These are phyloP conservation scores for Leptodermis oblonga DNA, from an alignment of 257 asterid species.

Conservation along the genomic window DNA sequence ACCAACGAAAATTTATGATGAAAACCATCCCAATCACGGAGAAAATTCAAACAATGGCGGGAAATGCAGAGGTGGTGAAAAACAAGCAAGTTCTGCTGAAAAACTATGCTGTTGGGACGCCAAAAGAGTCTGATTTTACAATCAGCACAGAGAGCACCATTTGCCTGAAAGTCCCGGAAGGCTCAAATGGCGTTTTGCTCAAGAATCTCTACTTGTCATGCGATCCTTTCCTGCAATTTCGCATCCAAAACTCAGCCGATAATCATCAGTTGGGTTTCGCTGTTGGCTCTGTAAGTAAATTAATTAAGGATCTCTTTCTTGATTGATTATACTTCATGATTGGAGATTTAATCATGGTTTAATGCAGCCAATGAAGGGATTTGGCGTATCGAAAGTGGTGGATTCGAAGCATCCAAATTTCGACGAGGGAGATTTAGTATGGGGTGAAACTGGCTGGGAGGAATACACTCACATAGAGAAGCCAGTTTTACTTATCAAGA, in stretches of 20 bases:
- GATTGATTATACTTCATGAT: too few relatives aligned
- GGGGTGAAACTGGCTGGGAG: slow-evolving; percentile 22
- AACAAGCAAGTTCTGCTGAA: neutral
- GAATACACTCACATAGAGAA: slow-evolving; percentile 17
- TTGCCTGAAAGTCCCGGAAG: slow-evolving; percentile 6
- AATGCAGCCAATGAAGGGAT: slow-evolving; percentile 23
- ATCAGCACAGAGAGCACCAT: neutral
- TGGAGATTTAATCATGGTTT: neutral
- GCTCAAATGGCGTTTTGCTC: too few relatives aligned
- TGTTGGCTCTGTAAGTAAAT: slow-evolving; percentile 13
- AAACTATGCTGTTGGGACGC: neutral
- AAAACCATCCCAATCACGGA: too few relatives aligned
- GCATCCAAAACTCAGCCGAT: neutral
- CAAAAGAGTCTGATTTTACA: slow-evolving; percentile 12
- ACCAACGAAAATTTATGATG: too few relatives aligned
- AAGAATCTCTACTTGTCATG: slow-evolving; percentile 4
- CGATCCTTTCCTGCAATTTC: neutral
- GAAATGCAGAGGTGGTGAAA: too few relatives aligned
- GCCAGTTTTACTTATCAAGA: slow-evolving; percentile 11
- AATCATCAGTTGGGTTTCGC: neutral
- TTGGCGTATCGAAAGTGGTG: slow-evolving; percentile 30
- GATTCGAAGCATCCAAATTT: slow-evolving; percentile 28
- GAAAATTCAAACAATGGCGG: too few relatives aligned
- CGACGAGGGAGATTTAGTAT: slow-evolving; percentile 24
- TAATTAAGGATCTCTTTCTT: too few relatives aligned